Percentiles rank a stretch among this genome's conserved stretches.
Conservation (phyloP, 805 yeast species). For the Blastobotrys attinorum region DNA sequence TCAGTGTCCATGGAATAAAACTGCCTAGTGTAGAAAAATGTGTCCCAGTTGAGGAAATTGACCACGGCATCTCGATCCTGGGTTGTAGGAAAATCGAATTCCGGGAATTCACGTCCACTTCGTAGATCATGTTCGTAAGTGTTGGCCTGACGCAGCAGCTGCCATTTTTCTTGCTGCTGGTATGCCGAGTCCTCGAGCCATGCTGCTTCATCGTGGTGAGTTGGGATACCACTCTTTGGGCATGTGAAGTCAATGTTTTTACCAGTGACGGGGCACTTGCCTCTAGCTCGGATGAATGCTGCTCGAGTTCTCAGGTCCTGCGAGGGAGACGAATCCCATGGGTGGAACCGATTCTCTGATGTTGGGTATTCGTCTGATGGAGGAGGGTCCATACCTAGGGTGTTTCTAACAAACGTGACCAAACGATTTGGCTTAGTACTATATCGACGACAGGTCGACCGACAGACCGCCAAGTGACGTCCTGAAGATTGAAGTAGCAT, state of each 20-base stretch:
- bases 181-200: constrained; percentile 77
- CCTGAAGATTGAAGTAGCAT: neutral
- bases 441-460: neutral
- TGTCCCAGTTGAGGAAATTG: constrained; percentile 83
- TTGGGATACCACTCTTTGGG: constrained; percentile 93
- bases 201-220: constrained; percentile 84
- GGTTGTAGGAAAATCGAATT: constrained; percentile 82
- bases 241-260: constrained; percentile 77
- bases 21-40: constrained; percentile 84
- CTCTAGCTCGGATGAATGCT: constrained; percentile 78
- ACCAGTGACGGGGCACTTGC: constrained; percentile 84
- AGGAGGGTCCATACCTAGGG: constrained; percentile 55
- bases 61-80: constrained; percentile 67
- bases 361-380: constrained; percentile 61
- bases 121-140: constrained; percentile 91
- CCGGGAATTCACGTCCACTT: constrained; percentile 90
- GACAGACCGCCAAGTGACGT: neutral
- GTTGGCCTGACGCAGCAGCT: constrained; percentile 76
- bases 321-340: constrained; percentile 89
- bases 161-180: constrained; percentile 61
- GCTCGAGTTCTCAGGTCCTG: constrained; percentile 86
- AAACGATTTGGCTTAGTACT: constrained; percentile 1
- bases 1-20: constrained; percentile 96
- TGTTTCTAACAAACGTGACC: constrained; percentile 20
- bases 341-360: constrained; percentile 64